Evolutionary conservation across 1,139 yeast species (phyloP).

Genomic region (Saccharomyces pastorianus): DNA sequence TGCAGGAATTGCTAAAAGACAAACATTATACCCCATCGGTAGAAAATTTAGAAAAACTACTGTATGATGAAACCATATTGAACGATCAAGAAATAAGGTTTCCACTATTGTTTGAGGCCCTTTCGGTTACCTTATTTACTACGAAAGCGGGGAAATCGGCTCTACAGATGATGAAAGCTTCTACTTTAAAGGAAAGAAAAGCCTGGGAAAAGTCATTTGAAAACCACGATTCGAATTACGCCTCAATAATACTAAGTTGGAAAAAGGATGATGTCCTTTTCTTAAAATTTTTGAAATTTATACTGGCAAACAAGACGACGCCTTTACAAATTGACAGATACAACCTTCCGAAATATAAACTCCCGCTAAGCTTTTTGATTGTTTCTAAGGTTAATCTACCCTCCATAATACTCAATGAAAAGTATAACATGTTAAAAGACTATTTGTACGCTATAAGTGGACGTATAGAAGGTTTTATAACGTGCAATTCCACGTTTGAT

Average conservation of each 20-base stretch:
- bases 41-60: background rate
- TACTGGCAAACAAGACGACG: constrained; percentile 13
- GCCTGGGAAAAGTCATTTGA: background rate
- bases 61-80: background rate
- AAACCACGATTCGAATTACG: background rate
- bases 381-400: constrained; percentile 10
- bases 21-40: constrained; percentile 2
- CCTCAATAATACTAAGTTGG: constrained; percentile 1
- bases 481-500: constrained; percentile 2
- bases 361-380: constrained; percentile 12
- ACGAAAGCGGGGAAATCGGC: constrained; percentile 21
- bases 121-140: constrained; percentile 17
- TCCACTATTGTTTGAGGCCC: constrained; percentile 11
- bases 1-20: constrained; percentile 11
- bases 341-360: constrained; percentile 11
- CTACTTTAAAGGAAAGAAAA: constrained; percentile 6
- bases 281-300: constrained; percentile 13
- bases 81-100: background rate
- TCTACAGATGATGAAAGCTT: constrained; percentile 3
- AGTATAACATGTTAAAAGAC: constrained; percentile 22
- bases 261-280: constrained; percentile 3
- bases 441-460: constrained; percentile 11
- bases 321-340: constrained; percentile 9
- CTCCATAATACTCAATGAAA: constrained; percentile 13
- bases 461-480: constrained; percentile 7